Conservation (phyloP, 441 rosid genomes). For the Gossypium lobatum region DNA sequence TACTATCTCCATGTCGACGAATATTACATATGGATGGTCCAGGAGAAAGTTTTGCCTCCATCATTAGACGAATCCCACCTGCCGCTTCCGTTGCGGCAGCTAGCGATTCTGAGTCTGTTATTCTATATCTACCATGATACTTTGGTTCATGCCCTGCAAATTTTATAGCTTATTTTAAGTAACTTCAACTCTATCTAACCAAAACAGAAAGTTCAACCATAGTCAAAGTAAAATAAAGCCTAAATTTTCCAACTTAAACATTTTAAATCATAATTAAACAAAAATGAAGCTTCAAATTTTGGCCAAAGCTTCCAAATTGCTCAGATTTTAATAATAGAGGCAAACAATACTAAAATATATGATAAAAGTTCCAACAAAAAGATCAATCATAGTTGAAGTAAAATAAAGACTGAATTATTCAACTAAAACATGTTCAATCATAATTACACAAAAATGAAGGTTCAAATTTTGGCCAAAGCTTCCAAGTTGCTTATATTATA, state of each 20-base stretch:
- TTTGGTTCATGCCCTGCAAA: slow-evolving; percentile 59
- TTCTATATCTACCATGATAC: slow-evolving; percentile 70
- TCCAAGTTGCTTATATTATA: neutral
- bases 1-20: slow-evolving; percentile 84
- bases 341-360: neutral
- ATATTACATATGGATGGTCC: slow-evolving; percentile 83
- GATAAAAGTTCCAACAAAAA: neutral
- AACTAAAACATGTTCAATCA: neutral
- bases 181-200: neutral
- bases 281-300: neutral
- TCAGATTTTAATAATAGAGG: neutral
- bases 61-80: slow-evolving; percentile 72
- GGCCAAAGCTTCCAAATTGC: neutral
- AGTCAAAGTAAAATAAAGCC: neutral
- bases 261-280: neutral
- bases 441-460: neutral
- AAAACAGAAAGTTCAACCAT: neutral
- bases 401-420: neutral
- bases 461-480: neutral
- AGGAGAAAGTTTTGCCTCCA: slow-evolving; percentile 89
- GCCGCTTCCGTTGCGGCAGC: slow-evolving; percentile 91
- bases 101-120: slow-evolving; percentile 71
- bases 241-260: neutral
- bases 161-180: slow-evolving; percentile 6
- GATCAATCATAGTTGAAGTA: neutral